Evolutionary conservation across 805 yeast species (phyloP).

Genomic region (Metschnikowia noctiluminum): DNA sequence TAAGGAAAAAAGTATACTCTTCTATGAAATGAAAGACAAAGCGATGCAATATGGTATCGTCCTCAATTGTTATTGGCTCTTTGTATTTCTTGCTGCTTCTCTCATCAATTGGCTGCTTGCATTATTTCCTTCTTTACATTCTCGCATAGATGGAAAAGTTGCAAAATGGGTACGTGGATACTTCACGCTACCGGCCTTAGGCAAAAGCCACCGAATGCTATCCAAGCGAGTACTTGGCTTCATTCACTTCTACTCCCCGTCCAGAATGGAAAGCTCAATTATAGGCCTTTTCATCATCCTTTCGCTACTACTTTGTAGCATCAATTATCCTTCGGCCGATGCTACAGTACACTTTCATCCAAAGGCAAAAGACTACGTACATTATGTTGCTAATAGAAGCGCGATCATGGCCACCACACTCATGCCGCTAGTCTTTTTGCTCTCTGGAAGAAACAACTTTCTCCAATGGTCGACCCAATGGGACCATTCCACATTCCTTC

Average conservation of each 20-base stretch:
- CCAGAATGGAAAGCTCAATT: slow-evolving; percentile 3
- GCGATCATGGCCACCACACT: slow-evolving; percentile 47
- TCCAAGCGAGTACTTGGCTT: slow-evolving; percentile 1
- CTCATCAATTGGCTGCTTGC: slow-evolving; percentile 4
- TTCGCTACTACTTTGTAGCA: neutral
- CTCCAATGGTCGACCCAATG: slow-evolving; percentile 59
- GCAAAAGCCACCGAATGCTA: slow-evolving; percentile 10
- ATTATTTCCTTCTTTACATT: slow-evolving; percentile 2
- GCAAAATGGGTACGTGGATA: neutral
- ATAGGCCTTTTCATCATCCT: neutral
- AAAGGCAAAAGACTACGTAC: neutral
- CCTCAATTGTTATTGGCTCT: slow-evolving; percentile 5
- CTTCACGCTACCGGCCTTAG: slow-evolving; percentile 14
- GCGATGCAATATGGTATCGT: slow-evolving; percentile 20
- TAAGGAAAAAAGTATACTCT: neutral
- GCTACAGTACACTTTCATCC: neutral
- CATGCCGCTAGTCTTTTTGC: slow-evolving; percentile 51
- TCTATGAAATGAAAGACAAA: slow-evolving; percentile 3
- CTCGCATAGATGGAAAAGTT: neutral
- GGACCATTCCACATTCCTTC: slow-evolving; percentile 55
- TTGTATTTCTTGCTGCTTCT: neutral
- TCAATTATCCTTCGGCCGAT: neutral
- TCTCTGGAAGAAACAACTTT: slow-evolving; percentile 72
- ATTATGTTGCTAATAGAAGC: slow-evolving; percentile 47
- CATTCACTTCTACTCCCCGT: slow-evolving; percentile 3